phyloP scores from a whole-genome alignment of 805 yeast species.

The Lachancea kluyveri region DNA sequence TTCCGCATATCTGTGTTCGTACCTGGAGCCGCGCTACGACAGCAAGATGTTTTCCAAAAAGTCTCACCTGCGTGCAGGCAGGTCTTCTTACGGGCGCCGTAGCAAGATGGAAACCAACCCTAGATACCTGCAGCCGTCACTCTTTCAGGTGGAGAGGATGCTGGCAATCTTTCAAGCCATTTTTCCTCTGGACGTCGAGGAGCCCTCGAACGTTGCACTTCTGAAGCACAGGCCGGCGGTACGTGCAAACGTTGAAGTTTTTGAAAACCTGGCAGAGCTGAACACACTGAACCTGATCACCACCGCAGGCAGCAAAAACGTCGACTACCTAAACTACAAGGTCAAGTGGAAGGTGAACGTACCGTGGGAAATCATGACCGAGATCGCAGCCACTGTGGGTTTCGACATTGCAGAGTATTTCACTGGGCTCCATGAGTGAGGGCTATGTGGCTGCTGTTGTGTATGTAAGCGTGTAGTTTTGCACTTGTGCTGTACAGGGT shows the following conservation, averaged over 20 bases:
- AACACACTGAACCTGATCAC: conserved; percentile 46
- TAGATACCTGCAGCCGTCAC: conserved; percentile 60
- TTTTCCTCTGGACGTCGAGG: conserved; percentile 37
- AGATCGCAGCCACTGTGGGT: conserved; percentile 55
- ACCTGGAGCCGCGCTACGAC: conserved; percentile 64
- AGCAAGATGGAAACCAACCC: conserved; percentile 48
- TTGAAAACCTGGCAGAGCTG: conserved; percentile 54
- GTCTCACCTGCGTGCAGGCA: conserved; percentile 38
- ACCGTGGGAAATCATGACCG: conserved; percentile 56
- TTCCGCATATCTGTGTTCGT: conserved; percentile 81
- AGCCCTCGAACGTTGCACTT: conserved; percentile 26
- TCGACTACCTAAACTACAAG: conserved; percentile 57
- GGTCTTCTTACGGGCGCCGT: conserved; percentile 35
- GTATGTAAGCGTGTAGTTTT: no score
- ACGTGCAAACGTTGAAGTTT: conserved; percentile 42
- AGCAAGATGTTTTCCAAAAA: conserved; percentile 58
- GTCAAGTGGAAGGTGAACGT: conserved; percentile 77
- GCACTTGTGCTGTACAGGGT: no score
- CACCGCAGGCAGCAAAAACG: conserved; percentile 34
- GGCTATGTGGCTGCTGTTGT: background rate
- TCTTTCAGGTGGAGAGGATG: conserved; percentile 72
- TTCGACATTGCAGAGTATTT: conserved; percentile 64
- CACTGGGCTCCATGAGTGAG: conserved; percentile 14
- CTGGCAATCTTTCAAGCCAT: conserved; percentile 75
- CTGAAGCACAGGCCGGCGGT: conserved; percentile 12